Evolutionary conservation across 352 stramenopile species (phyloP), one percentile per base, ranked within the genome.

Genomic region (Bremia lactucae): DNA sequence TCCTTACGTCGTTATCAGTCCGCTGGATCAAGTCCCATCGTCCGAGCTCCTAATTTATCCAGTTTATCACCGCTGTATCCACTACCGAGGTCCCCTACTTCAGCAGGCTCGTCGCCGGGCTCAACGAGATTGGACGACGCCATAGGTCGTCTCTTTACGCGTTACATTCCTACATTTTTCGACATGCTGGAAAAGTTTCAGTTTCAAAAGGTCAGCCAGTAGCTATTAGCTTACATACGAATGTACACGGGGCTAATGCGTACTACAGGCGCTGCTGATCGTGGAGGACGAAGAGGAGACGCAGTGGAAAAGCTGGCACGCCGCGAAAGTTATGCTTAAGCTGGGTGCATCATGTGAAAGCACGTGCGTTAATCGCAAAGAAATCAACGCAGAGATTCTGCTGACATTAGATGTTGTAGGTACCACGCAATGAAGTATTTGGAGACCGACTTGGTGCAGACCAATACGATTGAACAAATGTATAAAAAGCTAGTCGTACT

Each of bases 391-490:
- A 23, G 26, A 39, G 34, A 23, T 9, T 39, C 2, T 14, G 35
- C 36, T 59, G 16, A 34, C 39, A 31, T 22, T 9, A 16, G n/a
- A 8, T 45, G 23, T 15, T 35, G 20, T 35, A 77, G 66, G n/a
- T 83, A 83, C 31, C 61, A 83, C 24, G 58, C 69, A 47, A 79
- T 82, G 68, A 83, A 75, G 44, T 83, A 81, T 43, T 42, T 83
- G 52, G 65, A 83, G 28, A 42, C 66, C 10, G 61, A 68, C 6
- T 38, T 78, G 45, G 24, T 80, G 36, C 46, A 62, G 46, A 68
- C 63, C 13, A 58, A 82, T 28, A 70, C 71, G 34, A 81, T 83
- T 37, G 69, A 82, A 25, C 26, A 64, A 22, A 64, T 83, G 66
- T 83, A 81, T 46, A 62, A 37, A 38, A 83, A 83, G 41, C 37